Evolutionary conservation across 1,139 yeast genomes (phyloP).

Genomic region (Hansenula sp.): DNA sequence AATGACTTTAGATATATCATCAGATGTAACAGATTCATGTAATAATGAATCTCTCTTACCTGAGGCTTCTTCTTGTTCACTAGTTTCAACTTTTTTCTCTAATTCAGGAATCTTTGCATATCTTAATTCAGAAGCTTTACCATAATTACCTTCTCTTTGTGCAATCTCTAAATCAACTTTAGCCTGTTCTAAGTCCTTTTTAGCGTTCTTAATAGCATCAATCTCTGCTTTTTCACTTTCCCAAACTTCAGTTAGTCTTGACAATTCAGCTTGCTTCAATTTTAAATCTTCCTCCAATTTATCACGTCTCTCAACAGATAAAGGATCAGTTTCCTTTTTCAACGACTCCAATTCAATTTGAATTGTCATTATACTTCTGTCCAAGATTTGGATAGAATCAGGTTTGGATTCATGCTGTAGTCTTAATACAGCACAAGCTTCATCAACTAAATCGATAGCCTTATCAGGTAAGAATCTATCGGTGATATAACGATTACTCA

Average conservation of each 20-base stretch:
- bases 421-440: conserved; percentile 92
- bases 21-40: conserved; percentile 92
- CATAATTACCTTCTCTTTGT: conserved; percentile 84
- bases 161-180: conserved; percentile 76
- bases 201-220: conserved; percentile 72
- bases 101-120: conserved; percentile 82
- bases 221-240: conserved; percentile 73
- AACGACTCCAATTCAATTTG: conserved; percentile 92
- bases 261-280: conserved; percentile 58
- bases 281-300: conserved; percentile 62
- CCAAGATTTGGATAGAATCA: conserved; percentile 86
- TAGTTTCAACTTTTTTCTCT: conserved; percentile 57
- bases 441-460: conserved; percentile 94
- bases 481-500: conserved; percentile 86
- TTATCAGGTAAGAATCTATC: conserved; percentile 93
- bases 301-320: conserved; percentile 71
- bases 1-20: conserved; percentile 88
- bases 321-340: conserved; percentile 84
- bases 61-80: conserved; percentile 34
- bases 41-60: conserved; percentile 38
- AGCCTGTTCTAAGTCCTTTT: conserved; percentile 80
- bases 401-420: conserved; percentile 97
- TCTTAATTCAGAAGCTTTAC: conserved; percentile 82
- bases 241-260: conserved; percentile 78
- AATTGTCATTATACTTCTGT: conserved; percentile 87